Base-by-base conservation (phyloP, 2,329 filamentous ascomycete genomes). In the Cladobotryum mycophilum region DNA sequence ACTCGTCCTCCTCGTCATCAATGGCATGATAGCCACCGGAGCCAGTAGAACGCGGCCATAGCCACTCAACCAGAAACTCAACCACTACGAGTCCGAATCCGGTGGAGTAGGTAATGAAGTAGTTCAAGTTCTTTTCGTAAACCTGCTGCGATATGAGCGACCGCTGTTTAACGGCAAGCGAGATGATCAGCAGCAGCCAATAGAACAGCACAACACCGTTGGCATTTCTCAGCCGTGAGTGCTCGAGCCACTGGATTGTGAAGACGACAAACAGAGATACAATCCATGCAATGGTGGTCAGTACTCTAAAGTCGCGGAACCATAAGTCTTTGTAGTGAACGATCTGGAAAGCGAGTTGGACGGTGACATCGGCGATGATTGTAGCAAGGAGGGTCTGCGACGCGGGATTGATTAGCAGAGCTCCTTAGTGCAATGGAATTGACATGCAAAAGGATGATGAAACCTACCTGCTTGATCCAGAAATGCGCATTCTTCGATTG, bases 141-240 rank as follows among this genome's bases (percentile, higher is more conserved):
- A 87, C 70, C 62, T 89, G 78, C 64, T 92, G 89, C 5, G 88
- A 85, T 53, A 96, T 74, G 55, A 96, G 78, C 8, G 90, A 95
- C 55, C 90, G 88, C 47, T 96, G 77, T 74, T 96, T 96, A 64
- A 96, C 80, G 8, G 79, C 79, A 58, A 88, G 85, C 3, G 82
- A 82, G 60, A 95, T 84, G 53, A 93, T 74, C 54, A 95, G 84
- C 60, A 95, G 82, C 18, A 95, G 78, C 91, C 92, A 96, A 76
- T 90, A 96, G 68, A 96, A 88, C 46, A 96, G 76, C 2, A 88
- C 89, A 20, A 95, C 86, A 12, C 88, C 90, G 65, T 95, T 95
- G 30, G 91, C 84, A 60, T 92, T 86, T 50, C 89, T 81, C 55
- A 89, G 85, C 25, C 91, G 82, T 67, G 83, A 84, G 67, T 96